Evolutionary conservation across 768 basidiomycete species (phyloP).

Genomic region (Tephrocybe sp.): DNA sequence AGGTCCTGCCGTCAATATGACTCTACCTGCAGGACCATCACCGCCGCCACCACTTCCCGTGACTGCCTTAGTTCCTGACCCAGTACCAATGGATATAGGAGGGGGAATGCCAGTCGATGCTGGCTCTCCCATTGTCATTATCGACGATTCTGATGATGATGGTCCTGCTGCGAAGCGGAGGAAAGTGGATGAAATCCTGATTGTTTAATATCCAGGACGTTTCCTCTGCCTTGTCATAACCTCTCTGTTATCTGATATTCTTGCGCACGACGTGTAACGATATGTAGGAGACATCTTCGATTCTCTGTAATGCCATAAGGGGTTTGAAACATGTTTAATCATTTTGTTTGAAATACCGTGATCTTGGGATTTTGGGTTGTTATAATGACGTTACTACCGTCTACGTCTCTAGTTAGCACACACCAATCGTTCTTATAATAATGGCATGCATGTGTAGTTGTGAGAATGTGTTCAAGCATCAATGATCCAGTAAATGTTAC

Average conservation of each 20-base stretch:
- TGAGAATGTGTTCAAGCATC: too few species aligned
- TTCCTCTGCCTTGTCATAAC: too few species aligned
- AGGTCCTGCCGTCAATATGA: neutral
- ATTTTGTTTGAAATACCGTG: too few species aligned
- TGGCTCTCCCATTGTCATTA: slow-evolving; percentile 55
- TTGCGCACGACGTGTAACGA: slow-evolving; percentile 4
- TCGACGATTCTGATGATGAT: slow-evolving; percentile 60
- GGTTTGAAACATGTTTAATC: too few species aligned
- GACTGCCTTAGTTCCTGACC: slow-evolving; percentile 21
- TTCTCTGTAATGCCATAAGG: too few species aligned
- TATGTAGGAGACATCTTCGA: neutral
- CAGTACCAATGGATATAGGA: slow-evolving; percentile 28
- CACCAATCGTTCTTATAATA: too few species aligned
- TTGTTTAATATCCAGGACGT: slow-evolving; percentile 5
- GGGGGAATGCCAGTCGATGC: slow-evolving; percentile 23
- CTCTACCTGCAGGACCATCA: slow-evolving; percentile 1
- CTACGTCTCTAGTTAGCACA: too few species aligned
- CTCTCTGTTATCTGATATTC: neutral
- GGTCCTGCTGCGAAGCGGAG: slow-evolving; percentile 58
- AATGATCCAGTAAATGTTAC: too few species aligned
- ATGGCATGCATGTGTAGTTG: too few species aligned
- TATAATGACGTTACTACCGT: too few species aligned
- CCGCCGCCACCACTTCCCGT: slow-evolving; percentile 7
- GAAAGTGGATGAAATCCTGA: slow-evolving; percentile 34
- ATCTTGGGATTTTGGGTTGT: too few species aligned